Conservation (phyloP, 2,329 filamentous ascomycete genomes). For the Cladosporium sp. region DNA sequence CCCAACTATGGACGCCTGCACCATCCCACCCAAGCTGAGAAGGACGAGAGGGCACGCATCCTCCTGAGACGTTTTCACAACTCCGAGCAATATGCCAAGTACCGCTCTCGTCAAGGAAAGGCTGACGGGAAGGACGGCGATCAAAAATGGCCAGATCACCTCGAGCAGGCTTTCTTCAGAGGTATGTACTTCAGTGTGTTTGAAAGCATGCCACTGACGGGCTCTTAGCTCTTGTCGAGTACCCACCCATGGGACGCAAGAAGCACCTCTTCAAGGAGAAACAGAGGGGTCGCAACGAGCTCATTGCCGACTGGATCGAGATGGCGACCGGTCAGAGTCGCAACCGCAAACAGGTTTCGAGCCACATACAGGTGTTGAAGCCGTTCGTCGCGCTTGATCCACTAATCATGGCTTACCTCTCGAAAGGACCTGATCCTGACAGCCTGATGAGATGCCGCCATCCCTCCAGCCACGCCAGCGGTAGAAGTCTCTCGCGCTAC, state of each 20-base stretch:
- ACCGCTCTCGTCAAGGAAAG: constrained; percentile 46
- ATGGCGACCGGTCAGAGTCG: constrained; percentile 56
- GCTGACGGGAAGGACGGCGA: constrained; percentile 36
- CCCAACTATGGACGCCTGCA: constrained; percentile 2
- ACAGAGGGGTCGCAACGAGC: constrained; percentile 61
- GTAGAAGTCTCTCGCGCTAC: constrained; percentile 29
- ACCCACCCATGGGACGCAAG: constrained; percentile 60
- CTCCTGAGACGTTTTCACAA: constrained; percentile 30
- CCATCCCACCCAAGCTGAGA: constrained; percentile 8
- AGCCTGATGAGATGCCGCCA: constrained; percentile 5
- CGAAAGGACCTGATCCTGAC: constrained; percentile 29
- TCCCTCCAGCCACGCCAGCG: constrained; percentile 22
- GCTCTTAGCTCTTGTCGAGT: constrained; percentile 51
- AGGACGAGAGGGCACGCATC: constrained; percentile 10
- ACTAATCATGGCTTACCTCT: constrained; percentile 49
- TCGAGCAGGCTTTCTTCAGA: constrained; percentile 52
- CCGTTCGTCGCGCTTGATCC: constrained; percentile 56
- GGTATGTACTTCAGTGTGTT: constrained; percentile 38
- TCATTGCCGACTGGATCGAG: constrained; percentile 61
- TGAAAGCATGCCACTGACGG: background rate
- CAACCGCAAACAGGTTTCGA: constrained; percentile 63
- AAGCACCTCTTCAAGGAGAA: constrained; percentile 53
- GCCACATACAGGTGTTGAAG: constrained; percentile 65
- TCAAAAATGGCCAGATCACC: constrained; percentile 50
- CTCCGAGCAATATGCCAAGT: constrained; percentile 50